These are phyloP conservation scores for Epichloe brachyelytri DNA, from an alignment of 2,329 filamentous ascomycete genomes.

Conservation along the genomic window DNA sequence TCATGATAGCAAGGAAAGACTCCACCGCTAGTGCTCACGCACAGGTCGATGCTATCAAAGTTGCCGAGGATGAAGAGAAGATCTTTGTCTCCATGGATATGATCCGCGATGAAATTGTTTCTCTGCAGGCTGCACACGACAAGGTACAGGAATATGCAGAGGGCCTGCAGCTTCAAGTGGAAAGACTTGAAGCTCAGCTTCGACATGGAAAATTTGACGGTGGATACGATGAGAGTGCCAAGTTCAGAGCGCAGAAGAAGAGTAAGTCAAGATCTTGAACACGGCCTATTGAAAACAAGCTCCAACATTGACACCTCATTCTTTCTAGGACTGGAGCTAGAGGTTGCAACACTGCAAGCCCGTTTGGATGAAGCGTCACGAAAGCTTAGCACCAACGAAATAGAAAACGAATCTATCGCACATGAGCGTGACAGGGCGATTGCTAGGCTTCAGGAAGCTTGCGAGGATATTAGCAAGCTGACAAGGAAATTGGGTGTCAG, in stretches of 20 bases:
- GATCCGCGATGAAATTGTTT: conserved; percentile 44
- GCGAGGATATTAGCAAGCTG: conserved; percentile 40
- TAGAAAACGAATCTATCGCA: conserved; percentile 47
- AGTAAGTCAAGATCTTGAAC: conserved; percentile 29
- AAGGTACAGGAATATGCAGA: conserved; percentile 41
- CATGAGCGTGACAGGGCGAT: conserved; percentile 54
- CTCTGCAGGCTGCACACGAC: conserved; percentile 43
- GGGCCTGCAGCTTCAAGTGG: conserved; percentile 38
- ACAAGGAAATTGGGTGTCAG: conserved; percentile 28
- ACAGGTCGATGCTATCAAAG: conserved; percentile 35
- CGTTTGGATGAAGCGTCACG: conserved; percentile 50
- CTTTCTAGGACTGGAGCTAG: conserved; percentile 39
- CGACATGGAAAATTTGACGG: conserved; percentile 31
- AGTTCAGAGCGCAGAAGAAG: conserved; percentile 38
- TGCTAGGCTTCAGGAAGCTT: conserved; percentile 47
- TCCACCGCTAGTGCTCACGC: conserved; percentile 26
- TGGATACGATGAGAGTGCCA: conserved; percentile 30
- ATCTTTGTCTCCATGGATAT: conserved; percentile 50
- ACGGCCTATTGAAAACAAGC: no score
- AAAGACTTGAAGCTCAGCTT: conserved; percentile 35
- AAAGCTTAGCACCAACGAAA: conserved; percentile 48
- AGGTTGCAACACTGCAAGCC: conserved; percentile 46
- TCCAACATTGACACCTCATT: background rate
- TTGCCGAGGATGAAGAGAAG: conserved; percentile 41
- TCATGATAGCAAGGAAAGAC: conserved; percentile 27